phyloP scores from a whole-genome alignment of 208 protist species.

The Crithidia bombi region DNA sequence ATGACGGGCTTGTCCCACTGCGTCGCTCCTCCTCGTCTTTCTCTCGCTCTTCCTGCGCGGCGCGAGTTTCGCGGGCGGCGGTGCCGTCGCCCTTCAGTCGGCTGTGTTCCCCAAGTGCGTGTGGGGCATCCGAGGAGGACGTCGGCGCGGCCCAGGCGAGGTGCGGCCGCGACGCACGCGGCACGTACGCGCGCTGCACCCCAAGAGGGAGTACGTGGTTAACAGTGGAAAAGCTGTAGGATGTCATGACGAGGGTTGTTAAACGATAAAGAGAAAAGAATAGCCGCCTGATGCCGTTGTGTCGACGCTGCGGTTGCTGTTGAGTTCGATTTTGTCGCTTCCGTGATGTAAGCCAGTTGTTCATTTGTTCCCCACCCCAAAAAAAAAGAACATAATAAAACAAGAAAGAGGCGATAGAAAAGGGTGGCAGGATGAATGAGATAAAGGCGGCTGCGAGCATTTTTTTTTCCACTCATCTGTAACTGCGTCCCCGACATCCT shows the following conservation, averaged over 20 bases:
- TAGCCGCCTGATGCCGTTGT: too few species aligned
- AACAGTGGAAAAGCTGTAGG: conserved; percentile 39
- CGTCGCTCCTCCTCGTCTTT: conserved; percentile 5
- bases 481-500: too few species aligned
- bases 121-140: neutral
- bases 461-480: too few species aligned
- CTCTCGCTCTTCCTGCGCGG: conserved; percentile 23
- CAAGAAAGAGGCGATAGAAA: too few species aligned
- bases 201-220: conserved; percentile 35
- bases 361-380: too few species aligned
- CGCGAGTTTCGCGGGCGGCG: conserved; percentile 20
- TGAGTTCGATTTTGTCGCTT: too few species aligned
- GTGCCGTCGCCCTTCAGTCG: conserved; percentile 38
- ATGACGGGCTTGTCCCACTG: conserved; percentile 7
- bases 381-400: too few species aligned
- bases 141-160: conserved; percentile 35
- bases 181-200: conserved; percentile 45
- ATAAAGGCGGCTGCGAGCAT: too few species aligned
- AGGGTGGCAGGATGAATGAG: too few species aligned
- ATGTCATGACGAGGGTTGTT: neutral
- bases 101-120: conserved; percentile 14
- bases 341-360: too few species aligned
- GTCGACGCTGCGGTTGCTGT: too few species aligned
- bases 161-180: conserved; percentile 51
- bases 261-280: neutral